These are phyloP conservation scores for Trametes meyenii DNA, from an alignment of 768 basidiomycete genomes.

Conservation along the genomic window DNA sequence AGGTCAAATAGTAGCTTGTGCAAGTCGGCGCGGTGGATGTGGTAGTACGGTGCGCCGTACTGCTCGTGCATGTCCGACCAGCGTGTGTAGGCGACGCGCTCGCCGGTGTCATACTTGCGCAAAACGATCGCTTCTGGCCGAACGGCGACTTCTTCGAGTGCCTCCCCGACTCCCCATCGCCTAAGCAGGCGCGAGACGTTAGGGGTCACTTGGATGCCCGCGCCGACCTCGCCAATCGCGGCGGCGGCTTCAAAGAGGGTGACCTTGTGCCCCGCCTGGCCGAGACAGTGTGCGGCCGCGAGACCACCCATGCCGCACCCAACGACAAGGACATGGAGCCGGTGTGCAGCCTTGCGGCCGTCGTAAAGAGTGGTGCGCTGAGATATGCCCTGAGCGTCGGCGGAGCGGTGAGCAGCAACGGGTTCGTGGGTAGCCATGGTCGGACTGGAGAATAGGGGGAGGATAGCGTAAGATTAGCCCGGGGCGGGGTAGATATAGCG, in stretches of 20 bases:
- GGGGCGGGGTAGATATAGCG: conserved; percentile 15
- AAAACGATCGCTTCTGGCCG: conserved; percentile 43
- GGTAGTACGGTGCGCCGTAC: conserved; percentile 45
- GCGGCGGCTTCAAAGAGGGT: conserved; percentile 43
- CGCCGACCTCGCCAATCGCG: conserved; percentile 45
- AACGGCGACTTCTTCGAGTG: conserved; percentile 37
- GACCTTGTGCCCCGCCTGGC: conserved; percentile 43
- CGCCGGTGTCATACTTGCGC: conserved; percentile 40
- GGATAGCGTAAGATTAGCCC: neutral
- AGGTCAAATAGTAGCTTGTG: conserved; percentile 44
- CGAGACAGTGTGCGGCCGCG: conserved; percentile 42
- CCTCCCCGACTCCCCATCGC: conserved; percentile 42
- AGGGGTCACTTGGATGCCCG: conserved; percentile 47
- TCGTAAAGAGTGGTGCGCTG: conserved; percentile 29
- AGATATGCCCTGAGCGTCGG: conserved; percentile 25
- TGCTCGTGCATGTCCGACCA: conserved; percentile 38
- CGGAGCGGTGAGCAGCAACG: conserved; percentile 12
- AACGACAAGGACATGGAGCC: conserved; percentile 43
- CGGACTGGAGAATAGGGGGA: neutral
- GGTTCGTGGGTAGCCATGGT: conserved; percentile 11
- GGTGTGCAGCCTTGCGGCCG: conserved; percentile 36
- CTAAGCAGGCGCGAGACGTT: conserved; percentile 41
- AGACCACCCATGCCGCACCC: conserved; percentile 48
- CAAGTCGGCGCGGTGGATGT: conserved; percentile 48
- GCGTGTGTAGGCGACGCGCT: conserved; percentile 41